phyloP scores from a whole-genome alignment of 306 rosid species.

The Lathyrus oleraceus region DNA sequence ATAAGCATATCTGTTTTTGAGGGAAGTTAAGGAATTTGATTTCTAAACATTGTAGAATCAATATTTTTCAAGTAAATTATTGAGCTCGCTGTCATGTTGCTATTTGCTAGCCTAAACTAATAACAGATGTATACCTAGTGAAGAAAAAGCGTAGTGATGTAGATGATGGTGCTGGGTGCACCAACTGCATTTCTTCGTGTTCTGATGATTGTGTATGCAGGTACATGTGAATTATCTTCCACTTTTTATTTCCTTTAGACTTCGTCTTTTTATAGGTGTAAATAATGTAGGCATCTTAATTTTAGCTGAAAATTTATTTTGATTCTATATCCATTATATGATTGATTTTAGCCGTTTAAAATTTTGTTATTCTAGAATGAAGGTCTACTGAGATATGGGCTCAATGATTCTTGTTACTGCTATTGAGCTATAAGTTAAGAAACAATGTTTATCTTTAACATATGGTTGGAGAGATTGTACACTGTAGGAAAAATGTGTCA shows the following conservation, averaged over 20 bases:
- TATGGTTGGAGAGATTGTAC: background rate
- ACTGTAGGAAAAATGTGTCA: background rate
- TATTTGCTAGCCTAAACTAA: constrained; percentile 50
- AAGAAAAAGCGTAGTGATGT: constrained; percentile 75
- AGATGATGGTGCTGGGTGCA: constrained; percentile 80
- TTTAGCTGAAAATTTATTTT: background rate
- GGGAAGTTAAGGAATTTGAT: constrained; percentile 26
- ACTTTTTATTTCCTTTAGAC: constrained; percentile 14
- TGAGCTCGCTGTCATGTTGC: constrained; percentile 25
- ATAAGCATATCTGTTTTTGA: constrained; percentile 8
- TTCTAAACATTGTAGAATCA: constrained; percentile 10
- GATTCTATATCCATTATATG: background rate
- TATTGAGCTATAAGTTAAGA: constrained; percentile 9
- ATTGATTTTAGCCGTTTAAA: constrained; percentile 8
- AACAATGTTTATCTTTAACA: background rate
- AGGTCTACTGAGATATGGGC: constrained; percentile 1
- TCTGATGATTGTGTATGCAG: constrained; percentile 87
- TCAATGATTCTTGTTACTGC: constrained; percentile 18
- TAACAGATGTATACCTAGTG: constrained; percentile 71
- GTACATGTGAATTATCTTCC: constrained; percentile 43
- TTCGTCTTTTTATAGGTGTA: background rate
- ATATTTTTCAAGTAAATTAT: constrained; percentile 10
- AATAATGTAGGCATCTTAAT: constrained; percentile 12
- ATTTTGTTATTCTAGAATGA: background rate
- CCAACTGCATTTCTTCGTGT: constrained; percentile 61